Evolutionary conservation across 2,329 filamentous ascomycete species (phyloP), one percentile per base, ranked within the genome.

Genomic region (Beauveria australis): DNA sequence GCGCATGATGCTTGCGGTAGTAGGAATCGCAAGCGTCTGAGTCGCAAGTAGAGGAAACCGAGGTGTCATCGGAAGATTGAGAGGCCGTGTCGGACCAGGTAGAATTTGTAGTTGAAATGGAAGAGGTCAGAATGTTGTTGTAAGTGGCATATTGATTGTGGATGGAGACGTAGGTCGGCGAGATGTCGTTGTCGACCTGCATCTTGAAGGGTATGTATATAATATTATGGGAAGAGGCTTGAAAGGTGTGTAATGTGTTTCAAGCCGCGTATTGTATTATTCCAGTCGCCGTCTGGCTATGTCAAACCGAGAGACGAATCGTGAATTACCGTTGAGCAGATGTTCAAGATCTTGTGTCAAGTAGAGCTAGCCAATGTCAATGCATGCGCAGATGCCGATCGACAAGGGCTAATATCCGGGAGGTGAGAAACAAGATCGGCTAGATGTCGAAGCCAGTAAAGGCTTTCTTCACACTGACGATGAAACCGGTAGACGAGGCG

Each of bases 11-110:
- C 28, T 41, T 58, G 59, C 73, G 73, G 65, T 73, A 76, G 60
- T 73, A 79, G 8, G 74, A 71, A 61, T 80, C 78, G 72, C 75
- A 76, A 53, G 75, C 73, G 66, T 82, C 77, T 61, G 75, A 75
- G 68, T 85, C 81, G 64, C 83, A 84, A 62, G 83, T 82, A 70
- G 83, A 80, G 60, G 87, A 87, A 64, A 82, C 73, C 59, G 84
- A 86, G 46, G 86, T 86, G 63, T 87, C 86, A 67, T 88, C 84
- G 59, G 89, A 90, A 64, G 80, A 79, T 75, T 91, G 87, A 22
- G 84, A 86, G 60, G 85, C 87, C 55, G 79, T 82, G 69, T 88
- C 81, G 66, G 91, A 94, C 80, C 91, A 94, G 67, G 91, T 81
- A 40, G 90, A 94, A 60, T 86, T 84, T 61, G 87, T 83, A 22